These are phyloP conservation scores for Gastrolobium bilobum DNA, from an alignment of 306 rosid genomes.

Conservation along the genomic window DNA sequence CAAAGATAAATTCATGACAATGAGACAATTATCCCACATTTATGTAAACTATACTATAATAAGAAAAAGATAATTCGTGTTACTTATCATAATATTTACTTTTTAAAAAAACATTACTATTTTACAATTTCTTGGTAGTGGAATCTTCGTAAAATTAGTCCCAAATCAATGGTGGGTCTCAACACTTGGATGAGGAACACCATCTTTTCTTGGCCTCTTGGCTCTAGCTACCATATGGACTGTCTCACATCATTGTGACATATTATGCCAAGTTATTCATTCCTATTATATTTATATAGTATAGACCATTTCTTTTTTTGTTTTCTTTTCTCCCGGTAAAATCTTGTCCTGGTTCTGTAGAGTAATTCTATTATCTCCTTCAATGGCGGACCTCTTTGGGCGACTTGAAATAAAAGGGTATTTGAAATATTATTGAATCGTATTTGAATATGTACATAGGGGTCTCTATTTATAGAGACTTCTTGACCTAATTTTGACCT, in stretches of 20 bases:
- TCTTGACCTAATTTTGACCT: no score
- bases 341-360: background rate
- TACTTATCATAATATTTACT: no score
- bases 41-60: no score
- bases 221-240: background rate
- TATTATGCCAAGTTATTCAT: background rate
- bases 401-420: no score
- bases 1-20: no score
- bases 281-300: background rate
- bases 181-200: background rate
- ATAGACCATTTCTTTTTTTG: background rate
- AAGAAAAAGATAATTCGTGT: no score
- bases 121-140: background rate
- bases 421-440: no score
- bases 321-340: background rate
- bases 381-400: no score
- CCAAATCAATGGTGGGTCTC: background rate
- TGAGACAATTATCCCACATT: no score
- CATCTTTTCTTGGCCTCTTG: background rate
- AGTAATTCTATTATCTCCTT: background rate
- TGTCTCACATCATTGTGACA: constrained; percentile 7
- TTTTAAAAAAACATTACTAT: no score
- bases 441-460: no score
- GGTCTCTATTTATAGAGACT: no score
- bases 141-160: background rate